These are phyloP conservation scores for Lachnellula arida DNA, from an alignment of 2,329 filamentous ascomycete genomes.

Conservation along the genomic window DNA sequence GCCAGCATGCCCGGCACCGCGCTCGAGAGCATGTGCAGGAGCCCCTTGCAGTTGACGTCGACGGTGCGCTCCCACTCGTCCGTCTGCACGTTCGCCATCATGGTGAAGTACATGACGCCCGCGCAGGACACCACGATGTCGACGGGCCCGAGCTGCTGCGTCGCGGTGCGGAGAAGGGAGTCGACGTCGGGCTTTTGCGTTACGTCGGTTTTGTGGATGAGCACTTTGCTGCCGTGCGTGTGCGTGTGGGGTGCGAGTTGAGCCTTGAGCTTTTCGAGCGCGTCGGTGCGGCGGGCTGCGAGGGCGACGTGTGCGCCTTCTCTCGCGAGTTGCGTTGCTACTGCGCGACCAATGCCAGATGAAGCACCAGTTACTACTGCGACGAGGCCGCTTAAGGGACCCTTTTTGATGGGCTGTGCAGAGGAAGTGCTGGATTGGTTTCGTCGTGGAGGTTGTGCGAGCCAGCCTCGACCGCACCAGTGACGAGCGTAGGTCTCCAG, in stretches of 20 bases:
- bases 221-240: slow-evolving; percentile 54
- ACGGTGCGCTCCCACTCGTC: slow-evolving; percentile 80
- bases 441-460: slow-evolving; percentile 56
- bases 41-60: slow-evolving; percentile 81
- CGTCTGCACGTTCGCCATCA: slow-evolving; percentile 72
- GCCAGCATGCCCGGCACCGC: slow-evolving; percentile 67
- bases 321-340: slow-evolving; percentile 61
- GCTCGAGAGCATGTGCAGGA: slow-evolving; percentile 66
- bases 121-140: slow-evolving; percentile 79
- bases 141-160: slow-evolving; percentile 61
- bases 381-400: slow-evolving; percentile 62
- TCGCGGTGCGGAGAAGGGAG: slow-evolving; percentile 55
- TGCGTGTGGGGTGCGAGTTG: slow-evolving; percentile 42
- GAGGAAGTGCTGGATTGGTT: slow-evolving; percentile 39
- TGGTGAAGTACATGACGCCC: slow-evolving; percentile 84
- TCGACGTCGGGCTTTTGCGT: slow-evolving; percentile 63
- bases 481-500: slow-evolving; percentile 75
- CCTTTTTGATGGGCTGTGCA: slow-evolving; percentile 42
- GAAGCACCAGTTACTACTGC: slow-evolving; percentile 76
- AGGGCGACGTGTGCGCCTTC: slow-evolving; percentile 70
- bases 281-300: slow-evolving; percentile 65
- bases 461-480: slow-evolving; percentile 76
- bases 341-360: slow-evolving; percentile 73
- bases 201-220: slow-evolving; percentile 68
- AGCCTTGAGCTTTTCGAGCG: slow-evolving; percentile 62